Evolutionary conservation across 2,329 filamentous ascomycete species (phyloP), one percentile per base, ranked within the genome.

Genomic region (Aureobasidium sp.): DNA sequence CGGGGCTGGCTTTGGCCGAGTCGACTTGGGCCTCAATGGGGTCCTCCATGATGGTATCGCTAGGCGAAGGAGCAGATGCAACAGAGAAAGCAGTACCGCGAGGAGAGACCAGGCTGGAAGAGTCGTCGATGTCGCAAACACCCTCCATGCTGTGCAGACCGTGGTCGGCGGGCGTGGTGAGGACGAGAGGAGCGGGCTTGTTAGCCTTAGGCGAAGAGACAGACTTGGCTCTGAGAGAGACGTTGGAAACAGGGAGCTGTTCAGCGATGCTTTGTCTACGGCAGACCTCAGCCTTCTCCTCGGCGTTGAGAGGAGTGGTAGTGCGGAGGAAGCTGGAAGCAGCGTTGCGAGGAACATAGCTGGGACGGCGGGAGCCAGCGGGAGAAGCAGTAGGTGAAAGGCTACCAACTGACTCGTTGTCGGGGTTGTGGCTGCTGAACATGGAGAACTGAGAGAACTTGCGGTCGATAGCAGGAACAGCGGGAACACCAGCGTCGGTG

Each of bases 261-360:
- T 60, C 57, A 3, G 60, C 51, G 7, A 56, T 36, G 26, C 51
- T 56, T 7, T 26, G 13, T 42, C 51, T 55, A 36, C 60, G 60
- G 50, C 23, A 36, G 17, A 62, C 60, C 34, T 62, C 60, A 12
- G 41, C 42, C 42, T 56, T 55, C 50, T 62, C 60, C 10, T 62
- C 39, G n/a, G 51, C 9, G 29, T 39, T 55, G 42, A 55, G 34
- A 48, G 62, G 62, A 47, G 62, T 63, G 26, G 62, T 63, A 23
- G 62, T 63, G 20, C 47, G 46, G 15, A 63, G 56, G 56, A 63
- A 63, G 26, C 37, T 47, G 23, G 44, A 47, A 29, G 62, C 62
- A 32, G 62, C 62, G 48, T 60, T 60, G 20, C 56, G 55, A 42
- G 62, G 62, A 41, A 60, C 48, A 10, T 63, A 63, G 62, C 55